Evolutionary conservation across 78 protist species (phyloP).

Genomic region (Dictyostelium purpureum): DNA sequence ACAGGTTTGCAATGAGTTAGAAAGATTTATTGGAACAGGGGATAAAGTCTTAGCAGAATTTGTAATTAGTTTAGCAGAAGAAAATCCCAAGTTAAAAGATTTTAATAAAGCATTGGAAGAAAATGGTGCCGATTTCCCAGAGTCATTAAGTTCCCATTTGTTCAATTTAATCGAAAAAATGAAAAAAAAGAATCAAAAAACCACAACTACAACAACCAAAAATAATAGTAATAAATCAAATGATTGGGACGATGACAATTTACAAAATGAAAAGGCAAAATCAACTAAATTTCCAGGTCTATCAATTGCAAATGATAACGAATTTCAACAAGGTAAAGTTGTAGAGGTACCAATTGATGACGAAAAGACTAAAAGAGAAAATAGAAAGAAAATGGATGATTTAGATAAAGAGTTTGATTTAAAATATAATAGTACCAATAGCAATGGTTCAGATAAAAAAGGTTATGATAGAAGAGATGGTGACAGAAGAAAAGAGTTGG

Average conservation of each 20-base stretch:
- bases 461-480: slow-evolving; percentile 21
- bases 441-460: slow-evolving; percentile 26
- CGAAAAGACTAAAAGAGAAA: not conserved
- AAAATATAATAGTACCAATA: not conserved
- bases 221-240: not conserved
- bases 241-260: slow-evolving; percentile 11
- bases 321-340: slow-evolving; percentile 13
- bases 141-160: slow-evolving; percentile 67
- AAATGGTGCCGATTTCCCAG: slow-evolving; percentile 87
- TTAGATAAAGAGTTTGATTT: slow-evolving; percentile 1
- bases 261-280: not conserved
- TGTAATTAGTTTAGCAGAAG: slow-evolving; percentile 84
- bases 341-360: not conserved
- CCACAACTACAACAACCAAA: not conserved
- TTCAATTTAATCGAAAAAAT: slow-evolving; percentile 64
- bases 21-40: slow-evolving; percentile 87
- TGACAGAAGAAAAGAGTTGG: not conserved
- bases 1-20: slow-evolving; percentile 89
- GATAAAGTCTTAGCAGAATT: slow-evolving; percentile 94
- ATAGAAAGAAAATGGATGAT: not conserved
- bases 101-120: slow-evolving; percentile 68
- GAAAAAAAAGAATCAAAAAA: slow-evolving; percentile 64
- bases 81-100: not conserved
- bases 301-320: slow-evolving; percentile 76
- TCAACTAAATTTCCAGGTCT: slow-evolving; percentile 81